Percentiles rank a stretch among this genome's conserved stretches.
These are phyloP conservation scores for Leucocoprinus birnbaumii DNA, from an alignment of 768 basidiomycete genomes.

Conservation along the genomic window DNA sequence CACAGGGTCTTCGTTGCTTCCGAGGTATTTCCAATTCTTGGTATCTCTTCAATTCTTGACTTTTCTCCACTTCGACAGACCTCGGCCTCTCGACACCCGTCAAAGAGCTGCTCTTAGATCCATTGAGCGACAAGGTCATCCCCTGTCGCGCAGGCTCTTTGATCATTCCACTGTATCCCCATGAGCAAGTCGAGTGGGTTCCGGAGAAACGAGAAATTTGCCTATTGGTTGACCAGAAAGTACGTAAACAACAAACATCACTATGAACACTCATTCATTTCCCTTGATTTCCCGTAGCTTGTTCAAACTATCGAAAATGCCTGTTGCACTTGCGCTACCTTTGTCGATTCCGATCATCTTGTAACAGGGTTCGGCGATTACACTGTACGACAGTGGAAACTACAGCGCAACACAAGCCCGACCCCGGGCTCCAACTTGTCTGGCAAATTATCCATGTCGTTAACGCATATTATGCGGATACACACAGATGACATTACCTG, in stretches of 20 bases:
- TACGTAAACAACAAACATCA: conserved; percentile 20
- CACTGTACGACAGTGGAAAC: conserved; percentile 81
- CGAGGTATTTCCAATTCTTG: conserved; percentile 40
- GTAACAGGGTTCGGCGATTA: conserved; percentile 81
- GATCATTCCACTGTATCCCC: conserved; percentile 53
- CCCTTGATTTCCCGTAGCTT: conserved; percentile 27
- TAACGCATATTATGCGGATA: conserved; percentile 78
- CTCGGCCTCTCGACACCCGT: conserved; percentile 46
- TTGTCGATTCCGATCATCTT: conserved; percentile 70
- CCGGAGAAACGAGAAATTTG: conserved; percentile 53
- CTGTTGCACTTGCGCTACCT: conserved; percentile 69
- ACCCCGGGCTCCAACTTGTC: conserved; percentile 9
- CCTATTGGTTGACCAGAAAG: conserved; percentile 61
- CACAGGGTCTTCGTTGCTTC: conserved; percentile 52
- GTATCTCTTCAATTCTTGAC: neutral
- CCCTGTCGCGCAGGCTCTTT: conserved; percentile 61
- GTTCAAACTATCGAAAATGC: conserved; percentile 78
- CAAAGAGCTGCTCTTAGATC: conserved; percentile 51
- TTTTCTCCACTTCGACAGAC: conserved; percentile 38
- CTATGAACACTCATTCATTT: neutral
- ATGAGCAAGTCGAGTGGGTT: conserved; percentile 74
- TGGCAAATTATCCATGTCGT: conserved; percentile 23
- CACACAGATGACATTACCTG: conserved; percentile 69
- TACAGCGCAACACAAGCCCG: conserved; percentile 35
- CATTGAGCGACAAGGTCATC: conserved; percentile 54